A percentile compares a stretch with the other conserved stretches of the same genome.
phyloP scores from a whole-genome alignment of 148 eudicot genomes.

The Heliosperma pusillum region DNA sequence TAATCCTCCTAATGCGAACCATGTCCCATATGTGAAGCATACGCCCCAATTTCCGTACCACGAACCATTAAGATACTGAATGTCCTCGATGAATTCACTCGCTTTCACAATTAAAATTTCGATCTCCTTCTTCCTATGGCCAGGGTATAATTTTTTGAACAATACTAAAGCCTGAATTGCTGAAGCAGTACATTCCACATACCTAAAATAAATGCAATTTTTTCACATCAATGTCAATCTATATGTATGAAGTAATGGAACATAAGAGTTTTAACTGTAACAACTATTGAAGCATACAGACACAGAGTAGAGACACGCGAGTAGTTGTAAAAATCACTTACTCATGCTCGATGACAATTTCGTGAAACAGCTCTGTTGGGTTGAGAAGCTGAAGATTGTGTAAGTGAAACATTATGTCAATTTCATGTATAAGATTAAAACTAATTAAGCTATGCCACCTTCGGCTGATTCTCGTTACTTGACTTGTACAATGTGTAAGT shows the following conservation, averaged over 20 bases:
- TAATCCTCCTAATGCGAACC: slow-evolving; percentile 45
- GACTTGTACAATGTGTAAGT: too few species aligned
- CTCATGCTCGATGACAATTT: slow-evolving; percentile 47
- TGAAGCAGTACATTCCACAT: slow-evolving; percentile 39
- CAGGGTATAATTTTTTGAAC: slow-evolving; percentile 44
- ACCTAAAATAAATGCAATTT: background rate
- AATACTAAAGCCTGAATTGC: slow-evolving; percentile 40
- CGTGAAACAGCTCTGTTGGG: slow-evolving; percentile 46
- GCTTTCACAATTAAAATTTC: slow-evolving; percentile 32
- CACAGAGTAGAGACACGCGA: background rate
- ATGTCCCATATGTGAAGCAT: slow-evolving; percentile 47
- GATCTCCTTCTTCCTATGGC: slow-evolving; percentile 36
- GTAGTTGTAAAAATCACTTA: slow-evolving; percentile 9
- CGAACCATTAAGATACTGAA: slow-evolving; percentile 36
- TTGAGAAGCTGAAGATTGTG: slow-evolving; percentile 33
- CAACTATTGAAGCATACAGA: too few species aligned
- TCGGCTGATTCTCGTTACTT: background rate
- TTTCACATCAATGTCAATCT: background rate
- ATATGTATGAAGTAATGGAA: background rate
- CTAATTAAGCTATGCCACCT: background rate
- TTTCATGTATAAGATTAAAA: background rate
- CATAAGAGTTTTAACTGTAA: too few species aligned
- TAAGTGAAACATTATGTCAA: background rate
- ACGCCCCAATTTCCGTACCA: slow-evolving; percentile 45
- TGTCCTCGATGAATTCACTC: slow-evolving; percentile 24